Evolutionary conservation across 2,329 filamentous ascomycete species (phyloP).

Genomic region (Nemania diffusa): DNA sequence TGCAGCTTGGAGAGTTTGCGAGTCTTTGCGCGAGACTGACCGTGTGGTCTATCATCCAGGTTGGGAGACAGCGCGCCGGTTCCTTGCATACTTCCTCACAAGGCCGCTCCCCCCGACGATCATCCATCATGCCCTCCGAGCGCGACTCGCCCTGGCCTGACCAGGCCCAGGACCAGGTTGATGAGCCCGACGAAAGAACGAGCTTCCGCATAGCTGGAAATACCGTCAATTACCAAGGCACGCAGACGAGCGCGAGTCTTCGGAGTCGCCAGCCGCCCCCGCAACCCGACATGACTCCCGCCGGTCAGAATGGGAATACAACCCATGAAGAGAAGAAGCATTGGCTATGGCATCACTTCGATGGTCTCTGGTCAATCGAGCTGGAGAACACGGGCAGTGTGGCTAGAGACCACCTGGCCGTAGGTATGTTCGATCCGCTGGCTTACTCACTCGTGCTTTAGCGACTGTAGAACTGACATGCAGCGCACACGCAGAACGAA

Average conservation of each 20-base stretch:
- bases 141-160: not conserved
- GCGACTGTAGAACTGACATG: slow-evolving; percentile 31
- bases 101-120: slow-evolving; percentile 30
- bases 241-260: slow-evolving; percentile 45
- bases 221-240: slow-evolving; percentile 55
- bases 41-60: slow-evolving; percentile 44
- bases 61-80: slow-evolving; percentile 56
- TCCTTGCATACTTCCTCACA: slow-evolving; percentile 52
- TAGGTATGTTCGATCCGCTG: slow-evolving; percentile 65
- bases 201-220: slow-evolving; percentile 52
- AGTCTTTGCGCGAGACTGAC: slow-evolving; percentile 3
- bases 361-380: slow-evolving; percentile 71
- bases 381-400: slow-evolving; percentile 88
- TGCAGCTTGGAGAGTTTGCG: not conserved
- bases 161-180: slow-evolving; percentile 11
- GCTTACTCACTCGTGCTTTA: not conserved
- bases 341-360: slow-evolving; percentile 64
- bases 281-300: slow-evolving; percentile 38
- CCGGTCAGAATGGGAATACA: slow-evolving; percentile 38
- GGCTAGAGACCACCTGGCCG: slow-evolving; percentile 81
- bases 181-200: slow-evolving; percentile 55
- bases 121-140: slow-evolving; percentile 28
- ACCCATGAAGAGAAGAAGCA: slow-evolving; percentile 46
- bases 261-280: slow-evolving; percentile 37
- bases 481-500: slow-evolving; percentile 69